Conservation (phyloP, 495 filamentous ascomycete genomes). For the Podospora pseudocomata region DNA sequence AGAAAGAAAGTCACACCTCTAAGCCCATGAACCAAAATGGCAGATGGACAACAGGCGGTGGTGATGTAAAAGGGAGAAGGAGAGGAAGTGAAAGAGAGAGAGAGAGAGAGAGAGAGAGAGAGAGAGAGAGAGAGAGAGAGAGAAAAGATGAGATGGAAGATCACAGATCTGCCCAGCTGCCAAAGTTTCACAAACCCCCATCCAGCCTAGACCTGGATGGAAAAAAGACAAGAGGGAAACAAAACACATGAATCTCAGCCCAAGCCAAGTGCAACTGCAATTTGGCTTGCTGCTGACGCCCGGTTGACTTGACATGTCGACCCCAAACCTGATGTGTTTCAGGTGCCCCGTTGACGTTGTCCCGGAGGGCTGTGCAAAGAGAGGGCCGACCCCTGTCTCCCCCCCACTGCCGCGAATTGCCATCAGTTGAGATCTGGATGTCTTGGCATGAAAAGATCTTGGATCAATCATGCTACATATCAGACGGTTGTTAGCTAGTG, state of each 20-base stretch:
- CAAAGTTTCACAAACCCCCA: background rate
- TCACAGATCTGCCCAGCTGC: background rate
- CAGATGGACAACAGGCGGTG: background rate
- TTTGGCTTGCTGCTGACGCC: background rate
- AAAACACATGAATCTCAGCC: background rate
- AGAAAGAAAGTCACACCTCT: background rate
- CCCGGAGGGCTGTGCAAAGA: background rate
- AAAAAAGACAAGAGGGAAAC: background rate
- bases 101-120: background rate
- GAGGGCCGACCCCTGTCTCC: background rate
- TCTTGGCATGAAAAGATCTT: background rate
- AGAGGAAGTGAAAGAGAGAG: background rate
- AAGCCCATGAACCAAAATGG: background rate
- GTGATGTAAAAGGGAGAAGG: slow-evolving; percentile 7
- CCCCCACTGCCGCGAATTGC: background rate
- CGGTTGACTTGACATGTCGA: background rate
- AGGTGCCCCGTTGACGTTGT: background rate
- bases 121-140: background rate
- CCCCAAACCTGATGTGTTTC: background rate
- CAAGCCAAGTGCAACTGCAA: slow-evolving; percentile 9
- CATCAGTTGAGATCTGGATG: background rate
- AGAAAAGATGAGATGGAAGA: background rate
- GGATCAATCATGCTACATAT: background rate
- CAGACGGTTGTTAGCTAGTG: background rate
- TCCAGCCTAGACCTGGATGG: background rate